These are phyloP conservation scores for Ulvella scutata DNA, from an alignment of 139 green algal genomes.

Conservation along the genomic window DNA sequence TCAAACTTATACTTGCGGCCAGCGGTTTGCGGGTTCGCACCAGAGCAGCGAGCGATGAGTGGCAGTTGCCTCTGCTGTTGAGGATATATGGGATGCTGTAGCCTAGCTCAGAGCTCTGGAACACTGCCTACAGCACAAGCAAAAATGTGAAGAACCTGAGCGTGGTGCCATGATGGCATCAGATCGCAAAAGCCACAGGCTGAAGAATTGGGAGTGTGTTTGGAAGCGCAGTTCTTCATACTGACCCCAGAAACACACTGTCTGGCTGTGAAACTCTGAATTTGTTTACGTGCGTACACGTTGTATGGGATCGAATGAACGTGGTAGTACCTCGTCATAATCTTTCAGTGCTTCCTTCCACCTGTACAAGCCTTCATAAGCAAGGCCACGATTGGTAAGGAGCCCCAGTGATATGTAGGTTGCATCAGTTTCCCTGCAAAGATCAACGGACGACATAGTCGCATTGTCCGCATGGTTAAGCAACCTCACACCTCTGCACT, in stretches of 20 bases:
- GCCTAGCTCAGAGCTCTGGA: not conserved
- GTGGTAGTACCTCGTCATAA: constrained; percentile 28
- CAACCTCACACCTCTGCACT: not conserved
- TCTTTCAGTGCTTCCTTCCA: constrained; percentile 48
- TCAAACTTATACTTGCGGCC: too few relatives aligned
- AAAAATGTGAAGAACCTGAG: too few relatives aligned
- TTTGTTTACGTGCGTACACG: too few relatives aligned
- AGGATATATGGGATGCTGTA: constrained; percentile 47
- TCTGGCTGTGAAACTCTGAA: too few relatives aligned
- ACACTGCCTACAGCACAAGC: not conserved
- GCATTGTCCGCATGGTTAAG: not conserved
- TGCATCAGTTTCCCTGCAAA: not conserved
- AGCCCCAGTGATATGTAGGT: constrained; percentile 26
- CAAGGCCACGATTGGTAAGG: constrained; percentile 44
- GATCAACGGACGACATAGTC: not conserved
- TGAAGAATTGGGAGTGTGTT: too few relatives aligned
- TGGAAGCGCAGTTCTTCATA: too few relatives aligned
- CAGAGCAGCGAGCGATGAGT: constrained; percentile 4
- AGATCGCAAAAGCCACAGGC: too few relatives aligned
- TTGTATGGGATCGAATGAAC: too few relatives aligned
- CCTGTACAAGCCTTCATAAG: constrained; percentile 49
- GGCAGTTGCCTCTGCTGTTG: constrained; percentile 64
- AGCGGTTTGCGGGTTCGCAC: too few relatives aligned
- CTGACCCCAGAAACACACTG: too few relatives aligned
- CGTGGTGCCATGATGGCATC: too few relatives aligned